phyloP scores from a whole-genome alignment of 306 rosid species.

The Cucurbita pepo region DNA sequence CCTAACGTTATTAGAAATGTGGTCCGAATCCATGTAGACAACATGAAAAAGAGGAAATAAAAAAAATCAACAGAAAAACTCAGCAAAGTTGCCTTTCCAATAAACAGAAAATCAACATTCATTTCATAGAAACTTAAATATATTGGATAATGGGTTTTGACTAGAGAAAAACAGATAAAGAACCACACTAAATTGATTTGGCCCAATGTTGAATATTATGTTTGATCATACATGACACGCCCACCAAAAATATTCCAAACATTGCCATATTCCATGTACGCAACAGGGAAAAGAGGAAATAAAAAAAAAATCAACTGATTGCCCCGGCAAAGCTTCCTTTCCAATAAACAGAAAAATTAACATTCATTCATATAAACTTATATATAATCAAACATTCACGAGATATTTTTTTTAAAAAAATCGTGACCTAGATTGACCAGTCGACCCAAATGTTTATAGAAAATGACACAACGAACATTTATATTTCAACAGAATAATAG shows the following conservation, averaged over 20 bases:
- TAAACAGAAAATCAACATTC: not conserved
- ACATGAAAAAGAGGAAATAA: slow-evolving; percentile 60
- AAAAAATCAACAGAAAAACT: slow-evolving; percentile 15
- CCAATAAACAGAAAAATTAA: not conserved
- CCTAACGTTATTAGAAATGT: not conserved
- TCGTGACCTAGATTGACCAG: not conserved
- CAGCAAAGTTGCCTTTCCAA: slow-evolving; percentile 47
- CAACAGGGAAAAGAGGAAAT: slow-evolving; percentile 65
- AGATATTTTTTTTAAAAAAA: not conserved
- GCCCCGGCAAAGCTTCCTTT: slow-evolving; percentile 58
- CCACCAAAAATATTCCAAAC: not conserved
- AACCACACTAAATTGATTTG: not conserved
- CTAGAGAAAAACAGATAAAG: not conserved
- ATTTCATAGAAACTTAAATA: not conserved
- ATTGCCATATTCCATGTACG: slow-evolving; percentile 16
- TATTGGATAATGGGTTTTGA: not conserved
- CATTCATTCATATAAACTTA: not conserved
- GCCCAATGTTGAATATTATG: not conserved
- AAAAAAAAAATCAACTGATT: slow-evolving; percentile 9
- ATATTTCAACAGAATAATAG: not conserved
- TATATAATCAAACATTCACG: not conserved
- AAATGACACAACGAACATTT: not conserved
- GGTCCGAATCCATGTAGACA: slow-evolving; percentile 22
- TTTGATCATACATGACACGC: not conserved
- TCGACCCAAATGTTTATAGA: not conserved